These are phyloP conservation scores for Populus ilicifolia DNA, from an alignment of 345 rosid species.

Conservation along the genomic window DNA sequence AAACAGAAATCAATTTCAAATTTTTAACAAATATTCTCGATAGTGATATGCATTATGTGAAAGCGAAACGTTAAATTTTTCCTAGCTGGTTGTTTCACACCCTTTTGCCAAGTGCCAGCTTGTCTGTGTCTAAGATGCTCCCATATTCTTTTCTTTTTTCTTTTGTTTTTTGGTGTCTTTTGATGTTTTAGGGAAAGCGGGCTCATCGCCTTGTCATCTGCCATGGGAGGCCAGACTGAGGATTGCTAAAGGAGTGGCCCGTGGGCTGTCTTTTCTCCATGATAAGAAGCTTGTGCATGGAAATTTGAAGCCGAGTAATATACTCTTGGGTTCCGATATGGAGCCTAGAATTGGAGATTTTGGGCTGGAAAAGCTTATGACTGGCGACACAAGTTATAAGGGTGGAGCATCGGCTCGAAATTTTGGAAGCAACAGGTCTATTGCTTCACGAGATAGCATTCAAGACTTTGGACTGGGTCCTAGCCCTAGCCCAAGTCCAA, in stretches of 20 bases:
- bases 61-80: too few species aligned
- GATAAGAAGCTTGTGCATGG: conserved; percentile 88
- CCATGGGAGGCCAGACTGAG: conserved; percentile 86
- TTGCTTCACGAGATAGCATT: conserved; percentile 48
- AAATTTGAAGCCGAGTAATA: conserved; percentile 82
- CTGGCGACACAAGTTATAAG: conserved; percentile 60
- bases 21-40: too few species aligned
- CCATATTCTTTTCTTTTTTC: background rate
- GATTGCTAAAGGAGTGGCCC: conserved; percentile 77
- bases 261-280: conserved; percentile 73
- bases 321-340: conserved; percentile 66
- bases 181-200: conserved; percentile 59
- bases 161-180: background rate
- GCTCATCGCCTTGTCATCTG: conserved; percentile 75
- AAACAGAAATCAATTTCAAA: too few species aligned
- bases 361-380: conserved; percentile 71
- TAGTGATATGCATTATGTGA: too few species aligned
- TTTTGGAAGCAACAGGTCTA: conserved; percentile 82
- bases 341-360: conserved; percentile 85
- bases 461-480: conserved; percentile 49
- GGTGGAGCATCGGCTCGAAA: conserved; percentile 56
- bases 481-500: conserved; percentile 76
- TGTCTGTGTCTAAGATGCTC: too few species aligned
- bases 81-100: too few species aligned
- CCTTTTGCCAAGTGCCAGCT: too few species aligned